Evolutionary conservation across 202 grass and related monocot genomes (phyloP).

Genomic region (Schoenoplectus tabernaemontani): DNA sequence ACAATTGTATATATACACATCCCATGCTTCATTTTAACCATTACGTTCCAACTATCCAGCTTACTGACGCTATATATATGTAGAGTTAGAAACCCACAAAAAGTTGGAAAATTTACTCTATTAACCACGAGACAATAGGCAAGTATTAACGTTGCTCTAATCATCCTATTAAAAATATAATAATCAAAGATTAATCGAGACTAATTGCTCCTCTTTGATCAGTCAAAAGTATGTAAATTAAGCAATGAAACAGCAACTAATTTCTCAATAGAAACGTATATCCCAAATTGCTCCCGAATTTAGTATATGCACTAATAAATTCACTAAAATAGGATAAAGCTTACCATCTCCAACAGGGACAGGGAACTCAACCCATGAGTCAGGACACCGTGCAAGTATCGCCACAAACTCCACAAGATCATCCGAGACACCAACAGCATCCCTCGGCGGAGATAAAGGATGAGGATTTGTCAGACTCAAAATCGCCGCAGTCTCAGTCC

Average conservation of each 20-base stretch:
- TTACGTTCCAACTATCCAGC: neutral
- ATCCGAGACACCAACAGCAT: slow-evolving; percentile 23
- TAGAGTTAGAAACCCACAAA: no score
- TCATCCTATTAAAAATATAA: neutral
- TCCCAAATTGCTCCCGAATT: neutral
- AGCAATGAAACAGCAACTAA: neutral
- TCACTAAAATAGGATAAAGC: neutral
- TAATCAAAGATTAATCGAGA: neutral
- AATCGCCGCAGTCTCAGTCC: neutral
- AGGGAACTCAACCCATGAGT: slow-evolving; percentile 86
- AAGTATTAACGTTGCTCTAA: neutral
- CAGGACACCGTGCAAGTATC: slow-evolving; percentile 43
- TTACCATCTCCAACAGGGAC: slow-evolving; percentile 65
- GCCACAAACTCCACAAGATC: slow-evolving; percentile 49
- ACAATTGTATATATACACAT: neutral
- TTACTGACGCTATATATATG: neutral
- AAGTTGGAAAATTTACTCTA: neutral
- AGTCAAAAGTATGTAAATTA: neutral
- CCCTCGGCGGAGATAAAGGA: neutral
- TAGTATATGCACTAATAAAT: neutral
- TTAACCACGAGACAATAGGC: neutral
- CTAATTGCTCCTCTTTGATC: neutral
- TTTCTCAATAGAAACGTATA: neutral
- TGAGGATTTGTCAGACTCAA: slow-evolving; percentile 1
- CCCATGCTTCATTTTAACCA: neutral